Conservation (phyloP, 176 grass and related monocot genomes). For the Oryza brachyantha region DNA sequence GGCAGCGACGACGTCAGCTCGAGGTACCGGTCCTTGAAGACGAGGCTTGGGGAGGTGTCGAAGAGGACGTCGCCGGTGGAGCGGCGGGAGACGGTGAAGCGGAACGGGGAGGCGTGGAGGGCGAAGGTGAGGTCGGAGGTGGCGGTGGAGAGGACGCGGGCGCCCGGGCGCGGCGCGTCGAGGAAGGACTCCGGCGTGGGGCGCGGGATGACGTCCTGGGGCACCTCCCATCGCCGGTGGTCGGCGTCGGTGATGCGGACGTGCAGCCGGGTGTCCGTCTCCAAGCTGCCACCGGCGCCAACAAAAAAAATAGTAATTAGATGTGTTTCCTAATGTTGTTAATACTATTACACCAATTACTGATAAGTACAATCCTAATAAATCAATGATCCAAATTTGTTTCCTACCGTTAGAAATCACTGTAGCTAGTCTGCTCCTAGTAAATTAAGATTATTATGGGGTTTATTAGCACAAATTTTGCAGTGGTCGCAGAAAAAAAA, state of each 20-base stretch:
- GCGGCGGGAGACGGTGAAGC: conserved; percentile 54
- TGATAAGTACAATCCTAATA: no score
- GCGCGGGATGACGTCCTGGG: conserved; percentile 63
- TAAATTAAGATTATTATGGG: no score
- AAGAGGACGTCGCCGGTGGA: conserved; percentile 59
- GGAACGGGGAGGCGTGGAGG: conserved; percentile 50
- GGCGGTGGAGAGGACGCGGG: conserved; percentile 38
- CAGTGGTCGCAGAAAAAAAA: conserved; percentile 15
- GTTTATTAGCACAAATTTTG: neutral
- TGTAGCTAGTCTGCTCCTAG: no score
- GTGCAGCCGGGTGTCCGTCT: conserved; percentile 64
- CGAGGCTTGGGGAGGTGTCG: conserved; percentile 31
- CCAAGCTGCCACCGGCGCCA: conserved; percentile 35
- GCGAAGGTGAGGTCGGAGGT: conserved; percentile 57
- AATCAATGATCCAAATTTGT: no score
- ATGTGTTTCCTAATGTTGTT: no score
- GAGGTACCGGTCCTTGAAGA: conserved; percentile 78
- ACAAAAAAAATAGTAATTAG: neutral
- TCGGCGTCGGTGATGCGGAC: conserved; percentile 86
- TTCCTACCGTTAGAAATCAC: no score
- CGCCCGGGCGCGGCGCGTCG: neutral
- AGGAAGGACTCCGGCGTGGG: neutral
- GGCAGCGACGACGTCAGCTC: conserved; percentile 67
- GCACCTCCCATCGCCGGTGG: conserved; percentile 68
- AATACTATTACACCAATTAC: no score